Evolutionary conservation across 805 yeast species (phyloP).

Genomic region (Candida hispaniensis): DNA sequence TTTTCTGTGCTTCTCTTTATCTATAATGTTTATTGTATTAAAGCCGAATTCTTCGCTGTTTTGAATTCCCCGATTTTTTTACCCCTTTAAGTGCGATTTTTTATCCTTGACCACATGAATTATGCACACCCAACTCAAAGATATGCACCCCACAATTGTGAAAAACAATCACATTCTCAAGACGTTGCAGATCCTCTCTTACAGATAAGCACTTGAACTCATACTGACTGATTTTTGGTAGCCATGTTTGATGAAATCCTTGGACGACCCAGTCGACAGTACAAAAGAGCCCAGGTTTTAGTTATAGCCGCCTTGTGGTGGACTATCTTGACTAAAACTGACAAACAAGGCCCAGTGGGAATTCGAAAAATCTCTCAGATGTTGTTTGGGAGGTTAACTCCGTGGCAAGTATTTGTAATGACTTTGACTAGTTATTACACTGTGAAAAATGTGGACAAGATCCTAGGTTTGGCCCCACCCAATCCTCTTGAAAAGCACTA

Average conservation of each 20-base stretch:
- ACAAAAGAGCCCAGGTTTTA: slow-evolving; percentile 24
- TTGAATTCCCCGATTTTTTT: too few species aligned
- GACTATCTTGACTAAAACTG: slow-evolving; percentile 21
- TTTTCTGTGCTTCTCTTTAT: slow-evolving; percentile 90
- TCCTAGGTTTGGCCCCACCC: slow-evolving; percentile 24
- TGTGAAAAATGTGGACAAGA: slow-evolving; percentile 25
- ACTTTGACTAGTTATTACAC: slow-evolving; percentile 25
- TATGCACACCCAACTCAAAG: too few species aligned
- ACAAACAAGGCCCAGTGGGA: slow-evolving; percentile 24
- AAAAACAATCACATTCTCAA: too few species aligned
- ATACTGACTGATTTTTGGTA: too few species aligned
- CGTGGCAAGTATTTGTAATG: slow-evolving; percentile 26
- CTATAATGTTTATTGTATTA: too few species aligned
- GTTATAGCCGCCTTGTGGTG: slow-evolving; percentile 23
- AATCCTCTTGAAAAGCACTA: slow-evolving; percentile 24
- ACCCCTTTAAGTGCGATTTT: too few species aligned
- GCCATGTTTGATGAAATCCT: slow-evolving; percentile 22
- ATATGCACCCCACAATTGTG: too few species aligned
- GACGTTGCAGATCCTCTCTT: too few species aligned
- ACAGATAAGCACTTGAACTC: too few species aligned
- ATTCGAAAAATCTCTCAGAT: slow-evolving; percentile 17
- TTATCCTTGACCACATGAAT: too few species aligned
- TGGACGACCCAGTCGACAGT: slow-evolving; percentile 24
- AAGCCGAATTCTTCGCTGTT: too few species aligned
- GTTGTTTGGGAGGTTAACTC: slow-evolving; percentile 21